These are phyloP conservation scores for Russula sp. DNA, from an alignment of 768 basidiomycete genomes.

Conservation along the genomic window DNA sequence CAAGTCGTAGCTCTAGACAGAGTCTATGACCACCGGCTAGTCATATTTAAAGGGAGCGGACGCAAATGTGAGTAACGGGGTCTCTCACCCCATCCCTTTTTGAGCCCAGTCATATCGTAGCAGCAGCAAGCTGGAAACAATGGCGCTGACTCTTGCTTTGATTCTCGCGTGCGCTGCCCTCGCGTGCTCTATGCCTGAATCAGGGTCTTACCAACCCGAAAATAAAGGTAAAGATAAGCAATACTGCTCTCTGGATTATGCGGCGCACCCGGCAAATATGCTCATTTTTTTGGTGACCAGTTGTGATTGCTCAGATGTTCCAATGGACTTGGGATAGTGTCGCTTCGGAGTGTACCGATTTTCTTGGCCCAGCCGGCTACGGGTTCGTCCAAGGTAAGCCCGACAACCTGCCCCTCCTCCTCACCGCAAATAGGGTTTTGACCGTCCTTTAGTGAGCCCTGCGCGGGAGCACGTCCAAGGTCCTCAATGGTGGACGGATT, in stretches of 20 bases:
- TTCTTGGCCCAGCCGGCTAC: conserved; percentile 55
- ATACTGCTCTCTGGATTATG: not conserved
- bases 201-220: not conserved
- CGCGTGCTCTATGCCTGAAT: not conserved
- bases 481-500: conserved; percentile 68
- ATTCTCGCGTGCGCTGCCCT: not conserved
- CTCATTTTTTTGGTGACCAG: conserved; percentile 7
- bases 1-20: too few relatives aligned
- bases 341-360: conserved; percentile 55
- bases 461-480: conserved; percentile 53
- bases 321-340: conserved; percentile 52
- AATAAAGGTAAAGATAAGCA: not conserved
- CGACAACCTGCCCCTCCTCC: not conserved
- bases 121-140: not conserved
- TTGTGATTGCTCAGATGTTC: conserved; percentile 64
- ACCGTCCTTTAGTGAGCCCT: conserved; percentile 33
- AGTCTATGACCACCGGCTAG: too few relatives aligned
- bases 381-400: conserved; percentile 56
- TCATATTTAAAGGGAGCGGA: not conserved
- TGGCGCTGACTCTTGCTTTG: not conserved
- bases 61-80: not conserved
- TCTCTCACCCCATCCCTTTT: not conserved
- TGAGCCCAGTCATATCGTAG: not conserved
- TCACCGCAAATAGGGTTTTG: not conserved
- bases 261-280: too few relatives aligned